A percentile compares a stretch with the other conserved stretches of the same genome.
These are phyloP conservation scores for Cladosporium oxysporum DNA, from an alignment of 2,329 filamentous ascomycete species.

Conservation along the genomic window DNA sequence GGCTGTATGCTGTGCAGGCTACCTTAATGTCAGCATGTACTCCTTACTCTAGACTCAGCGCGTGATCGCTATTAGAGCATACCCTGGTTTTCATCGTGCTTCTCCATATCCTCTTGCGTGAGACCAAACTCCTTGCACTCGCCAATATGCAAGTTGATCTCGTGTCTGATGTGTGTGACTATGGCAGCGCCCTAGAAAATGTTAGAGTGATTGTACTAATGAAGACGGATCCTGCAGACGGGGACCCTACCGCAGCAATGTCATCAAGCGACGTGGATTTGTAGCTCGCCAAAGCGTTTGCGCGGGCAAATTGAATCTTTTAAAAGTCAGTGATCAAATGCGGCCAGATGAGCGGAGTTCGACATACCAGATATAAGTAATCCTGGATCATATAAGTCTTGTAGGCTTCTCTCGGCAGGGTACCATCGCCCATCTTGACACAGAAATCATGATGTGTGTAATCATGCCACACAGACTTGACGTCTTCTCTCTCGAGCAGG, in stretches of 20 bases:
- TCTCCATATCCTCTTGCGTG: constrained; percentile 69
- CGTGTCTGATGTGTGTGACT: constrained; percentile 73
- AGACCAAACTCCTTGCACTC: constrained; percentile 85
- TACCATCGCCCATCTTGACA: constrained; percentile 71
- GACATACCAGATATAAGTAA: constrained; percentile 71
- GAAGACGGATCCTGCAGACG: not conserved
- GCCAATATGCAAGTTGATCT: constrained; percentile 77
- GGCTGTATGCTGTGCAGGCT: constrained; percentile 78
- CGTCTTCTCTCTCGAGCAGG: constrained; percentile 71
- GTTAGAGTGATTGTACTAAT: constrained; percentile 16
- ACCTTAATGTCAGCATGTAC: constrained; percentile 26
- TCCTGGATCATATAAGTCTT: constrained; percentile 90
- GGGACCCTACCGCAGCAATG: constrained; percentile 63
- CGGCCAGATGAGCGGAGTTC: not conserved
- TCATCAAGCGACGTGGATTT: constrained; percentile 75
- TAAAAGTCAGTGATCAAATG: constrained; percentile 44
- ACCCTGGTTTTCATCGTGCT: constrained; percentile 74
- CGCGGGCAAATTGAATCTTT: constrained; percentile 76
- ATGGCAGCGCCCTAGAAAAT: constrained; percentile 62
- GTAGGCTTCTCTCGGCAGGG: constrained; percentile 73
- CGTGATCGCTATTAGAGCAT: constrained; percentile 25
- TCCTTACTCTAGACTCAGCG: not conserved
- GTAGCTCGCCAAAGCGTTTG: constrained; percentile 81
- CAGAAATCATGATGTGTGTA: constrained; percentile 86
- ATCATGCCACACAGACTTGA: constrained; percentile 70